Base-by-base conservation (phyloP, 2,329 filamentous ascomycete genomes). In the Pestalotiopsis sp. region DNA sequence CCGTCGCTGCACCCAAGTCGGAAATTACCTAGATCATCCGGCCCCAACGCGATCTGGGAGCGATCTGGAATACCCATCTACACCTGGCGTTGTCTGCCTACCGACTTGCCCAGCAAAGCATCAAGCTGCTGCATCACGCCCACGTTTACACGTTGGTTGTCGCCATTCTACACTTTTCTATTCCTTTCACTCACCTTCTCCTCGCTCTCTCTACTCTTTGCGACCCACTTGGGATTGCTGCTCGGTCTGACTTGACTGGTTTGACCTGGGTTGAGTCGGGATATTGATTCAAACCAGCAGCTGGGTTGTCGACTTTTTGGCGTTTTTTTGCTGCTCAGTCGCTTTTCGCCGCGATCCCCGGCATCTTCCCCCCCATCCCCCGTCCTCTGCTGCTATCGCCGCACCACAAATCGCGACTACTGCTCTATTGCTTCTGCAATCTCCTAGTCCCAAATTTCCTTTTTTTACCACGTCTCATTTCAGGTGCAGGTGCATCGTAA, bases 281-380 rank as follows among this genome's bases (percentile, higher is more conserved):
- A 52, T 52, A 6, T 52, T 20, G 45, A 52, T 52, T 52, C 20
- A 9, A n/a, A n/a, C 20, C 45, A 52, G 45, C 45, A 52, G 45
- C 45, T 52, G 45, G 45, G 45, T 52, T n/a, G 45, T 52, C 45
- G 45, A 52, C 45, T 52, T 52, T 36, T 52, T 52, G 45, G 45
- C 45, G 27, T 62, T 36, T 25, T 59, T 62, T 62, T 31, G 59
- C 59, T 62, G 59, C 27, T 39, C 59, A 62, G 27, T 62, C 36
- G 31, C 31, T 62, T 62, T 27, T 62, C 45, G 59, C 36, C 59
- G 59, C 59, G 59, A 62, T 36, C 36, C 57, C 36, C 27, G 31
- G 38, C 27, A 17, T 62, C 17, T 36, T 31, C 7, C 23, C 23
- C 17, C 27, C 59, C 59, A 12, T 23, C 27, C 25, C n/a, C 25